Conservation (phyloP, 345 rosid genomes). For the Salix purpurea region DNA sequence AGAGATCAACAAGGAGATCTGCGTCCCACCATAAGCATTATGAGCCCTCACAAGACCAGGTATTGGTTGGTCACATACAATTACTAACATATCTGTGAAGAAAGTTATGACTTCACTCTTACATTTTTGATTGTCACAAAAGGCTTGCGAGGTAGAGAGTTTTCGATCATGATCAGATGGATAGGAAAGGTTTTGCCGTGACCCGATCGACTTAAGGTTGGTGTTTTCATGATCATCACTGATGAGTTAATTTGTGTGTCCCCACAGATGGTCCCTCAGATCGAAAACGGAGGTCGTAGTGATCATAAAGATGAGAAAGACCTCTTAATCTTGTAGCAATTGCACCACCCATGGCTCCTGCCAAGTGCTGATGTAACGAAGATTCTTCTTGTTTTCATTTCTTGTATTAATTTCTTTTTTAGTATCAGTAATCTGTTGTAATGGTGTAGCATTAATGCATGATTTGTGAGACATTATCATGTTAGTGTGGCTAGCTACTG, state of each 20-base stretch:
- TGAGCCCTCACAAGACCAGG: slow-evolving; percentile 42
- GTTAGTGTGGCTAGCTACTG: too few relatives aligned
- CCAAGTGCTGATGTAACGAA: neutral
- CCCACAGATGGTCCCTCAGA: slow-evolving; percentile 37
- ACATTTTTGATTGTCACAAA: too few relatives aligned
- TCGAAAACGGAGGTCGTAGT: slow-evolving; percentile 11
- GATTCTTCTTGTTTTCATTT: neutral
- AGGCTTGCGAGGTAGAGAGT: neutral
- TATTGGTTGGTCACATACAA: neutral
- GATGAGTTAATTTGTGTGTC: neutral
- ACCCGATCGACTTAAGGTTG: neutral
- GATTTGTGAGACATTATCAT: too few relatives aligned
- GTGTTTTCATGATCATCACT: neutral
- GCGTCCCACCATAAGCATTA: slow-evolving; percentile 4
- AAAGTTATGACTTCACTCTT: neutral
- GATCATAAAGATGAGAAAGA: slow-evolving; percentile 20
- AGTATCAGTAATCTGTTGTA: neutral
- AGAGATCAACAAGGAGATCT: slow-evolving; percentile 28
- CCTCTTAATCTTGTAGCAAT: neutral
- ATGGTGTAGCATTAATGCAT: neutral
- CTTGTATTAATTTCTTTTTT: neutral
- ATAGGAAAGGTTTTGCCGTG: neutral
- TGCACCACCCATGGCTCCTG: slow-evolving; percentile 1
- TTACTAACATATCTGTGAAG: neutral
- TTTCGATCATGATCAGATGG: neutral